These are phyloP conservation scores for Leccinum ochraceum DNA, from an alignment of 768 basidiomycete genomes.

Conservation along the genomic window DNA sequence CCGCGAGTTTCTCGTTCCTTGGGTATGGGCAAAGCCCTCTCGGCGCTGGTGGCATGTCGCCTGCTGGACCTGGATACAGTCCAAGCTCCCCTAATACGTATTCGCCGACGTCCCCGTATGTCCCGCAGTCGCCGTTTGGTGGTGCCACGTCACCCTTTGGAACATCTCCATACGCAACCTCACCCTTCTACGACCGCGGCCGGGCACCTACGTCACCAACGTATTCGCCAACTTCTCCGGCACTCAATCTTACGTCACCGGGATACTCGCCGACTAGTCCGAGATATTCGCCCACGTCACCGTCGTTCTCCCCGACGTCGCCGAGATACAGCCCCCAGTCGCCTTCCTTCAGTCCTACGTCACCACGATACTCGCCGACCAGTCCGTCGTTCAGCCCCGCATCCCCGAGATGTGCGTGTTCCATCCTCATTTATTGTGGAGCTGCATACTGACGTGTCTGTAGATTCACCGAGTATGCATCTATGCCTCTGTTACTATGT, in stretches of 20 bases:
- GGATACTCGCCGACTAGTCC: conserved; percentile 70
- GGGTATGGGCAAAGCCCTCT: conserved; percentile 85
- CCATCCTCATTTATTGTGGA: background rate
- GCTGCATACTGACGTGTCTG: conserved; percentile 3
- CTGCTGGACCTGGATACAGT: conserved; percentile 83
- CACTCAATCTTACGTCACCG: conserved; percentile 79
- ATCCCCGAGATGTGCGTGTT: conserved; percentile 81
- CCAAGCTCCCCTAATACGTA: conserved; percentile 90
- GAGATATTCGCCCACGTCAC: conserved; percentile 83
- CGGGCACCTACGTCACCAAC: conserved; percentile 75
- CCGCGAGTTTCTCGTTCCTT: conserved; percentile 70
- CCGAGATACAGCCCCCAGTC: conserved; percentile 87
- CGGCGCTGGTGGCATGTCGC: conserved; percentile 86
- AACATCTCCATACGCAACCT: conserved; percentile 78
- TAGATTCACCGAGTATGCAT: conserved; percentile 81
- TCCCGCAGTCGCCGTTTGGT: conserved; percentile 79
- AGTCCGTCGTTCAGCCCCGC: conserved; percentile 91
- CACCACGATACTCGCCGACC: conserved; percentile 86
- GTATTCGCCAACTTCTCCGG: conserved; percentile 88
- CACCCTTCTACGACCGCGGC: conserved; percentile 75
- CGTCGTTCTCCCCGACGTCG: conserved; percentile 83
- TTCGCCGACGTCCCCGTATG: conserved; percentile 88
- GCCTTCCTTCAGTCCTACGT: conserved; percentile 88
- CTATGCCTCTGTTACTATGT: conserved; percentile 1
- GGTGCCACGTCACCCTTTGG: conserved; percentile 84